A percentile compares a stretch with the other conserved stretches of the same genome.
Evolutionary conservation across 768 basidiomycete species (phyloP).

Genomic region (Boletus rubescentipes): DNA sequence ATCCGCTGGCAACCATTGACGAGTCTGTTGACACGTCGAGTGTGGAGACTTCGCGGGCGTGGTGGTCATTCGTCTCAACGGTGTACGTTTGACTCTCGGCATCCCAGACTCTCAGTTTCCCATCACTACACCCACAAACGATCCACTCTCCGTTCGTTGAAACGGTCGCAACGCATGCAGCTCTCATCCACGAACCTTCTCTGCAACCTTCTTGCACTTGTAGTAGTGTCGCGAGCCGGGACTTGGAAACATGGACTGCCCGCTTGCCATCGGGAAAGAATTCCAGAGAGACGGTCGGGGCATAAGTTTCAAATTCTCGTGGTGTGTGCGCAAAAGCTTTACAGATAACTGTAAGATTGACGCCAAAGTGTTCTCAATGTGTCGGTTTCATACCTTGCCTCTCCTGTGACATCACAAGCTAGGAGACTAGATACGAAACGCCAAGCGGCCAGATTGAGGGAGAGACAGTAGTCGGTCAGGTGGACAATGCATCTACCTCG

Average conservation of each 20-base stretch:
- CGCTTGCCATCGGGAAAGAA: slow-evolving; percentile 2
- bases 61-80: background rate
- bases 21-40: slow-evolving; percentile 5
- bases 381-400: slow-evolving; percentile 3
- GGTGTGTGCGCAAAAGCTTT: background rate
- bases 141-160: slow-evolving; percentile 3
- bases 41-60: background rate
- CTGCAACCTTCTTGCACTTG: background rate
- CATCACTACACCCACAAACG: background rate
- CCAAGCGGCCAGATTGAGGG: background rate
- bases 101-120: slow-evolving; percentile 2
- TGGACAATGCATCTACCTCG: background rate
- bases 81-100: background rate
- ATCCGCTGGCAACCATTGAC: background rate
- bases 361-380: background rate
- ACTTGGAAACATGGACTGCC: background rate
- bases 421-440: background rate
- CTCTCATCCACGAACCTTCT: background rate
- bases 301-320: background rate
- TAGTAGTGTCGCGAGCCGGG: background rate
- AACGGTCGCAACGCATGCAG: background rate
- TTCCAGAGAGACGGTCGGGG: background rate
- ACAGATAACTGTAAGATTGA: background rate
- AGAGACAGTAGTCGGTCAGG: background rate
- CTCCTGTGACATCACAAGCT: background rate